phyloP scores from a whole-genome alignment of 768 basidiomycete genomes.

The Galerina sulciceps region DNA sequence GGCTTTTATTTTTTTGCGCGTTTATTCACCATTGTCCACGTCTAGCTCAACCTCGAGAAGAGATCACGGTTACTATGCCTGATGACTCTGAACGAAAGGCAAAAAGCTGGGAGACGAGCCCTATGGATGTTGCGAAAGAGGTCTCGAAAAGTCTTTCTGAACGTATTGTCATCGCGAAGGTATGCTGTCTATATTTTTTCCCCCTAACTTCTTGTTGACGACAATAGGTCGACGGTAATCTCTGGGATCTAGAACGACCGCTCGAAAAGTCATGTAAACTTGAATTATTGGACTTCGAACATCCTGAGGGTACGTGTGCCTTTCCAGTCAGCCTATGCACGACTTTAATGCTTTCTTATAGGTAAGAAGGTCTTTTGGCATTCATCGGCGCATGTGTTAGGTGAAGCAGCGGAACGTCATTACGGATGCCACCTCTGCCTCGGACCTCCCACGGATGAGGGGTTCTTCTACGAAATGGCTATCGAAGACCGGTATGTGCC shows the following conservation, averaged over 20 bases:
- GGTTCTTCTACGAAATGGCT: slow-evolving; percentile 99
- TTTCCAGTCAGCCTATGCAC: not conserved
- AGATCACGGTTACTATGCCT: slow-evolving; percentile 82
- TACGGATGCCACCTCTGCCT: slow-evolving; percentile 97
- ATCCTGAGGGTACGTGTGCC: slow-evolving; percentile 70
- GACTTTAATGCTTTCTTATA: slow-evolving; percentile 24
- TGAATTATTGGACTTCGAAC: slow-evolving; percentile 90
- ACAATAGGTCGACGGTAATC: slow-evolving; percentile 72
- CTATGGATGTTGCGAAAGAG: slow-evolving; percentile 88
- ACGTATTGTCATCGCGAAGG: slow-evolving; percentile 92
- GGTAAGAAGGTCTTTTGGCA: slow-evolving; percentile 99
- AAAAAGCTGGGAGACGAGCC: slow-evolving; percentile 93
- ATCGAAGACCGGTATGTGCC: slow-evolving; percentile 74
- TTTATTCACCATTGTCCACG: slow-evolving; percentile 3
- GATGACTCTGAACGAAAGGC: slow-evolving; percentile 87
- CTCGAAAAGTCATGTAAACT: slow-evolving; percentile 85
- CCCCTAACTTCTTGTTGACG: slow-evolving; percentile 3
- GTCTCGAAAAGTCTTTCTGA: slow-evolving; percentile 89
- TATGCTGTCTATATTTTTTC: slow-evolving; percentile 28
- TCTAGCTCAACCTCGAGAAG: slow-evolving; percentile 78
- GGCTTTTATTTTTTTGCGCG: not conserved
- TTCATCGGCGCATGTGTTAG: slow-evolving; percentile 97
- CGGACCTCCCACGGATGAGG: slow-evolving; percentile 96
- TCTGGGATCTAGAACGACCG: slow-evolving; percentile 96
- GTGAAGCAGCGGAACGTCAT: slow-evolving; percentile 94